Conservation (phyloP, 2,329 filamentous ascomycete genomes). For the Emmonsiellopsis sp. region DNA sequence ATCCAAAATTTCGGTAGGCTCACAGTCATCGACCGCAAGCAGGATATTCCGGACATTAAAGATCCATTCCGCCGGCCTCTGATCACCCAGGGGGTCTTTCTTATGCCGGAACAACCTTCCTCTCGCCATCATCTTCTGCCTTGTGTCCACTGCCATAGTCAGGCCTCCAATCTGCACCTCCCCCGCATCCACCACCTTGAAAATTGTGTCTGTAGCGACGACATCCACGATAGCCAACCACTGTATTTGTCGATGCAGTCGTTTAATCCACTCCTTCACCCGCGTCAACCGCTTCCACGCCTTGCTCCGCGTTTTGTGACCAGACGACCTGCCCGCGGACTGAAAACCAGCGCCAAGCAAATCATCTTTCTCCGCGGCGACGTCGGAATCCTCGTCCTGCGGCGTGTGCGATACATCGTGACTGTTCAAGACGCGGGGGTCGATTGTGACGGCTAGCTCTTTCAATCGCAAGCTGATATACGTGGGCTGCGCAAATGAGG, state of each 20-base stretch:
- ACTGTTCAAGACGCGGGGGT: constrained; percentile 48
- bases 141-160: constrained; percentile 79
- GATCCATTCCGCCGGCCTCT: constrained; percentile 88
- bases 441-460: constrained; percentile 75
- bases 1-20: constrained; percentile 81
- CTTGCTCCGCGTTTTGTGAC: constrained; percentile 45
- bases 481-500: constrained; percentile 93
- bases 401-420: constrained; percentile 11
- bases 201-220: constrained; percentile 67
- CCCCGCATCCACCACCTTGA: constrained; percentile 72
- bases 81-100: constrained; percentile 52
- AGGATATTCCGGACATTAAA: constrained; percentile 75
- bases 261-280: constrained; percentile 77
- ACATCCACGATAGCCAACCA: constrained; percentile 88
- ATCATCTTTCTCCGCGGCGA: constrained; percentile 2
- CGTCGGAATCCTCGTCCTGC: constrained; percentile 14
- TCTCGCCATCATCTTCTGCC: constrained; percentile 82
- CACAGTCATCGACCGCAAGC: constrained; percentile 74
- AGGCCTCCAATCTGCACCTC: constrained; percentile 76
- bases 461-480: constrained; percentile 87
- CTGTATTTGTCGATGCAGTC: constrained; percentile 72
- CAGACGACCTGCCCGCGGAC: not conserved
- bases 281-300: constrained; percentile 73
- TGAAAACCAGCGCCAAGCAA: constrained; percentile 7
- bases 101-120: constrained; percentile 80